Evolutionary conservation across 2,329 filamentous ascomycete species (phyloP).

Genomic region (Tolypocladium ovalisporum): DNA sequence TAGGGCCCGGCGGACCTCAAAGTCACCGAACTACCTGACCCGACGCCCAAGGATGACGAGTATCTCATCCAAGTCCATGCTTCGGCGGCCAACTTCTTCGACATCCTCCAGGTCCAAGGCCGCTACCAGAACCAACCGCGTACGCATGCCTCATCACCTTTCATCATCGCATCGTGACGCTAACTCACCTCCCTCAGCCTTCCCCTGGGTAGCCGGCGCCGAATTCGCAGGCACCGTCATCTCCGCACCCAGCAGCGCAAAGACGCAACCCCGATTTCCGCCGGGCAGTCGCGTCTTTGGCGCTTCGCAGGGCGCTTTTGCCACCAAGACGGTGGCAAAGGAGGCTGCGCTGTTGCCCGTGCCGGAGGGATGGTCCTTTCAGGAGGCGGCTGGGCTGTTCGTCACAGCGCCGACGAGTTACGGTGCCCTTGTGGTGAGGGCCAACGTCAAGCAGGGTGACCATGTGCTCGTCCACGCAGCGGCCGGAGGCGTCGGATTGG

Average conservation of each 20-base stretch:
- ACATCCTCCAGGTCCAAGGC: conserved; percentile 86
- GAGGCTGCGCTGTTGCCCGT: conserved; percentile 63
- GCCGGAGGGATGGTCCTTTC: conserved; percentile 71
- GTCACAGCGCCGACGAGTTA: conserved; percentile 89
- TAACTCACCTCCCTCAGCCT: conserved; percentile 28
- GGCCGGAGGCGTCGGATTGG: conserved; percentile 81
- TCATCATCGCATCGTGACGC: neutral
- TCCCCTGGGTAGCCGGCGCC: conserved; percentile 78
- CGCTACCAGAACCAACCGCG: conserved; percentile 90
- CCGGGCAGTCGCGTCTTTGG: conserved; percentile 80
- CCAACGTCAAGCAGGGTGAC: conserved; percentile 67
- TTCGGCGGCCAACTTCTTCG: conserved; percentile 91
- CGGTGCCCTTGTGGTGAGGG: conserved; percentile 68
- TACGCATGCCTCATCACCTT: conserved; percentile 17
- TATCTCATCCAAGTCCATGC: conserved; percentile 85
- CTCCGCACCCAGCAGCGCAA: conserved; percentile 44
- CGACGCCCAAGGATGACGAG: conserved; percentile 57
- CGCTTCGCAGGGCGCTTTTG: conserved; percentile 75
- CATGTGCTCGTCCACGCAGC: conserved; percentile 86
- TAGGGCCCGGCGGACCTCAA: conserved; percentile 71
- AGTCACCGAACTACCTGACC: conserved; percentile 65
- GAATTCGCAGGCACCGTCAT: conserved; percentile 79
- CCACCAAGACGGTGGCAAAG: conserved; percentile 57
- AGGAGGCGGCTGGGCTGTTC: conserved; percentile 79
- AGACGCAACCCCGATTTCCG: conserved; percentile 51